Conservation (phyloP, 257 asterid genomes). For the Solanum verrucosum region DNA sequence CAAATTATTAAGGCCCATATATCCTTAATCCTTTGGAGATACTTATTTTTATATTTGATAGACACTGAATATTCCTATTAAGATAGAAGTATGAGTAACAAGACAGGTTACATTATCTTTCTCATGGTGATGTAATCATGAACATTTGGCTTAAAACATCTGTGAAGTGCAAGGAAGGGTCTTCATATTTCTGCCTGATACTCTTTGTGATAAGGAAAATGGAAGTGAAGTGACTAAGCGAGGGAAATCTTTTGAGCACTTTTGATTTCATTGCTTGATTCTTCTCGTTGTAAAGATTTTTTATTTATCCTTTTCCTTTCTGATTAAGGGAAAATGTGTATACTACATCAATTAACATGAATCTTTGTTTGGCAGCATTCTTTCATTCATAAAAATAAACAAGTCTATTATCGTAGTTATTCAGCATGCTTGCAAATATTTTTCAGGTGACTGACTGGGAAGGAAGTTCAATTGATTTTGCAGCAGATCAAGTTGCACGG, state of each 20-base stretch:
- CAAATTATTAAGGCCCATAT: not conserved
- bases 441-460: constrained; percentile 86
- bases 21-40: not conserved
- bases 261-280: not conserved
- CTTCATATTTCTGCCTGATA: not conserved
- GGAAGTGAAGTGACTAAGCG: not conserved
- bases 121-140: not conserved
- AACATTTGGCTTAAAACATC: not conserved
- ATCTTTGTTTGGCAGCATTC: not conserved
- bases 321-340: not conserved
- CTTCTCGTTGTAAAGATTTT: not conserved
- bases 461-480: constrained; percentile 56
- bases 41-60: not conserved
- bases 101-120: not conserved
- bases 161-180: not conserved
- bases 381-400: not conserved
- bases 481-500: constrained; percentile 53
- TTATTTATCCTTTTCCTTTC: not conserved
- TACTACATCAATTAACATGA: not conserved
- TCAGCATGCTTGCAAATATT: not conserved
- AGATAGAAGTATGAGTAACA: not conserved
- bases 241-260: not conserved
- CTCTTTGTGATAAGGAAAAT: not conserved
- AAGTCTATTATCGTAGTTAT: not conserved
- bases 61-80: not conserved